Evolutionary conservation across 2,329 filamentous ascomycete species (phyloP).

Genomic region (Calonectria honghensis): DNA sequence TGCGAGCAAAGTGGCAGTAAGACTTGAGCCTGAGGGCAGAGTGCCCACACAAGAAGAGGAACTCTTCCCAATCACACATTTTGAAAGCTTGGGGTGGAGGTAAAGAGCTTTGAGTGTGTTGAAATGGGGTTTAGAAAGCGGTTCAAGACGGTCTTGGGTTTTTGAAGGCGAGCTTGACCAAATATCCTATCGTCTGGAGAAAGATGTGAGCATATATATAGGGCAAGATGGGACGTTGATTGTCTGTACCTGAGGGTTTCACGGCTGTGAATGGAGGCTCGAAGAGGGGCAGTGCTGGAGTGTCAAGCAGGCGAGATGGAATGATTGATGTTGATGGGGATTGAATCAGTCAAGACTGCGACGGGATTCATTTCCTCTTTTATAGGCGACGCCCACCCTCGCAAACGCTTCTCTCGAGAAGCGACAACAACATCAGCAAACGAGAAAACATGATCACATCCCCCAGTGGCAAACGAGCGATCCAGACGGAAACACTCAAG

Average conservation of each 20-base stretch:
- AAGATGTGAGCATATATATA: slow-evolving; percentile 3
- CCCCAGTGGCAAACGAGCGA: neutral
- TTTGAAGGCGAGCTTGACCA: neutral
- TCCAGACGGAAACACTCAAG: neutral
- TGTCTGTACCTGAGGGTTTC: slow-evolving; percentile 1
- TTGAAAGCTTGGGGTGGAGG: slow-evolving; percentile 43
- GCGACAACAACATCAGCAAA: slow-evolving; percentile 1
- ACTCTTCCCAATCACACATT: slow-evolving; percentile 85
- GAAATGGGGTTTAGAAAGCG: neutral
- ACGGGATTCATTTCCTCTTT: slow-evolving; percentile 8
- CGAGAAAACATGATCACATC: neutral
- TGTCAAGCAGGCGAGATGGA: neutral
- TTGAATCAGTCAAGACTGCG: neutral
- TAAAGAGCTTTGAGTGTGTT: neutral
- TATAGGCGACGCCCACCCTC: slow-evolving; percentile 11
- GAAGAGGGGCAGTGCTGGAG: neutral
- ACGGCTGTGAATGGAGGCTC: neutral
- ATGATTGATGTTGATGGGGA: neutral
- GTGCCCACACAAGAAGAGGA: slow-evolving; percentile 80
- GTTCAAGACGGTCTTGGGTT: neutral
- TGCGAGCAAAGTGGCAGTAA: slow-evolving; percentile 85
- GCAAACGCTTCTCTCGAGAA: neutral
- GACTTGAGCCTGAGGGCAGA: slow-evolving; percentile 75
- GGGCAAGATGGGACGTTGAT: neutral
- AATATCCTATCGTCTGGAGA: neutral